Evolutionary conservation across 441 rosid species (phyloP).

Genomic region (Arabidopsis hybrid): DNA sequence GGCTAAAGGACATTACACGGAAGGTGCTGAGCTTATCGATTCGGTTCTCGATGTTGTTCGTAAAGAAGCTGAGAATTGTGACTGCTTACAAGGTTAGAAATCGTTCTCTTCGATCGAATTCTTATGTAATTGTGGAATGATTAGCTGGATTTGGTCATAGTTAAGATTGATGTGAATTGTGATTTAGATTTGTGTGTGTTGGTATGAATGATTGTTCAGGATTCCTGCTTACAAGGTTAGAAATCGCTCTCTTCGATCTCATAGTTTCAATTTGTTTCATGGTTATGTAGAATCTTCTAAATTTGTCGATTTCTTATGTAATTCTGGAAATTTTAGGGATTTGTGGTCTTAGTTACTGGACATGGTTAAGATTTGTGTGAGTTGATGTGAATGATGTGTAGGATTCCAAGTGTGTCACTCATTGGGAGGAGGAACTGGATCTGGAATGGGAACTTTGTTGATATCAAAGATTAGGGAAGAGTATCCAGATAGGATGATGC

Average conservation of each 20-base stretch:
- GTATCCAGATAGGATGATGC: constrained; percentile 68
- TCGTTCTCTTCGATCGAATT: constrained; percentile 6
- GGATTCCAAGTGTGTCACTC: constrained; percentile 66
- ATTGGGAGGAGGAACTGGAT: constrained; percentile 64
- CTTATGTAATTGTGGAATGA: no score
- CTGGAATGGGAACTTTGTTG: constrained; percentile 60
- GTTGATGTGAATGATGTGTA: constrained; percentile 18
- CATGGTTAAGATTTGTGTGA: background rate
- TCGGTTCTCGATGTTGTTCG: constrained; percentile 95
- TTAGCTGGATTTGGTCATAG: no score
- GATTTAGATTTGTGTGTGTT: no score
- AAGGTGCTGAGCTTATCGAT: constrained; percentile 92
- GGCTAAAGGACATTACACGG: constrained; percentile 74
- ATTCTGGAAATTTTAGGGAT: background rate
- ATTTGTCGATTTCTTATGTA: background rate
- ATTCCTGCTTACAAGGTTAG: no score
- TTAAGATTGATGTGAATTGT: no score
- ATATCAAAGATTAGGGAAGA: constrained; percentile 54
- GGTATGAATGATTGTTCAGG: no score
- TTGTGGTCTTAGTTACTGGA: background rate
- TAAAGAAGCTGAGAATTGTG: constrained; percentile 80
- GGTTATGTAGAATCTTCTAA: background rate
- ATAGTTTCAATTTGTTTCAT: background rate
- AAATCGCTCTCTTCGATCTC: background rate
- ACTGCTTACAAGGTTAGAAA: constrained; percentile 45